Conservation (phyloP, 23 red algal species). For the Gracilaria vermiculophylla region DNA sequence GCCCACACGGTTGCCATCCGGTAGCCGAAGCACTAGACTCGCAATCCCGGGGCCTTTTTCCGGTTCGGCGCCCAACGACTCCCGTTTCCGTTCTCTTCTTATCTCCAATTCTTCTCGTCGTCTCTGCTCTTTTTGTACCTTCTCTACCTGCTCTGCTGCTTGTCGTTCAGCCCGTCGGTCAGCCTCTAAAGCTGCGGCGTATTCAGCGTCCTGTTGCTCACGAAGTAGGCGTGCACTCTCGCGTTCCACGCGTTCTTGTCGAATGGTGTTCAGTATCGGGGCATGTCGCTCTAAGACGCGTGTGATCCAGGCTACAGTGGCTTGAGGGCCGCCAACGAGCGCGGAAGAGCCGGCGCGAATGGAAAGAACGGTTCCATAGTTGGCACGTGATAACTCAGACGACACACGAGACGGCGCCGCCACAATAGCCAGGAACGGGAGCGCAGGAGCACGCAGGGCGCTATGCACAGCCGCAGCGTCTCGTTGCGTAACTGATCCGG, state of each 20-base stretch:
- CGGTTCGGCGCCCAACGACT: conserved; percentile 71
- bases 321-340: conserved; percentile 27
- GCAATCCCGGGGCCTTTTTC: conserved; percentile 63
- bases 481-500: conserved; percentile 58
- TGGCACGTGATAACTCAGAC: conserved; percentile 14
- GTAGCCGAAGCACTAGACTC: conserved; percentile 72
- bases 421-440: conserved; percentile 88
- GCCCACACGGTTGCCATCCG: conserved; percentile 74
- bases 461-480: conserved; percentile 57
- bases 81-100: conserved; percentile 63
- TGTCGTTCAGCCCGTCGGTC: conserved; percentile 60
- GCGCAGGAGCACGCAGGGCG: conserved; percentile 56
- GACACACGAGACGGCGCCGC: conserved; percentile 21
- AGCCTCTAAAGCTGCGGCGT: conserved; percentile 71
- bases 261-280: conserved; percentile 27
- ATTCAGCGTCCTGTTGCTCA: conserved; percentile 89
- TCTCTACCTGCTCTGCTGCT: conserved; percentile 46
- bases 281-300: conserved; percentile 65
- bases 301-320: conserved; percentile 58
- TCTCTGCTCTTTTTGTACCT: conserved; percentile 50
- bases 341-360: conserved; percentile 25
- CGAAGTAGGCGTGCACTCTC: conserved; percentile 70
- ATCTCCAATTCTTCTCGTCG: conserved; percentile 55
- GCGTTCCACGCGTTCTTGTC: conserved; percentile 65
- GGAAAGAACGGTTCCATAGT: conserved; percentile 53